phyloP scores from a whole-genome alignment of 345 rosid species.

The Dovyalis caffra region DNA sequence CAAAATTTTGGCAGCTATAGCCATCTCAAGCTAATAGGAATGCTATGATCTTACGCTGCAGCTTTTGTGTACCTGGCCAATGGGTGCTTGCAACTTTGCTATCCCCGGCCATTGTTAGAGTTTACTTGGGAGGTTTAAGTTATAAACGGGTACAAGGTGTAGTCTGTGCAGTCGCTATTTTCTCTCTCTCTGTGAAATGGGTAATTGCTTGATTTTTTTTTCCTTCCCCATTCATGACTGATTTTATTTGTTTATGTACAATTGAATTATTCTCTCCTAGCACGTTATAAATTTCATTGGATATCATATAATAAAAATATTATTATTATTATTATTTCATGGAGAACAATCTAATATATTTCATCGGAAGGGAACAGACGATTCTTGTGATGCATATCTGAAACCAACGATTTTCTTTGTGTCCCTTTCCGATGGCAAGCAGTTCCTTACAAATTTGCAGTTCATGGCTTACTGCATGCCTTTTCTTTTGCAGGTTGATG shows the following conservation, averaged over 20 bases:
- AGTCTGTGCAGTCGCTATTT: conserved; percentile 8
- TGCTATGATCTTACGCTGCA: not conserved
- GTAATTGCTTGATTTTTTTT: not conserved
- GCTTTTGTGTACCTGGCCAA: not conserved
- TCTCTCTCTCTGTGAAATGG: conserved; percentile 1
- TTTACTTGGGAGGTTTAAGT: not conserved
- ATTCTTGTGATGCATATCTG: not conserved
- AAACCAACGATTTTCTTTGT: not conserved
- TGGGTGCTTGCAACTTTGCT: not conserved
- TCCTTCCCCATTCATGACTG: not conserved
- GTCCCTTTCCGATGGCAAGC: not conserved
- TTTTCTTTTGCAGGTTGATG: not conserved
- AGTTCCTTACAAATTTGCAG: not conserved
- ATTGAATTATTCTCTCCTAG: not conserved
- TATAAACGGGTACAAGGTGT: not conserved
- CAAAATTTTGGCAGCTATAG: not conserved
- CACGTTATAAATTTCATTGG: not conserved
- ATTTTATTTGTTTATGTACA: conserved; percentile 1
- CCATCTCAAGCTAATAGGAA: not conserved
- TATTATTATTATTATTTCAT: not conserved
- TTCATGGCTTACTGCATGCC: not conserved
- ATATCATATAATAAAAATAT: not conserved
- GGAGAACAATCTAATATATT: not conserved
- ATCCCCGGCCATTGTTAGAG: not conserved
- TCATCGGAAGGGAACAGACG: not conserved